Conservation (phyloP, 169 alveolate genomes). For the Eimeria mitis region DNA sequence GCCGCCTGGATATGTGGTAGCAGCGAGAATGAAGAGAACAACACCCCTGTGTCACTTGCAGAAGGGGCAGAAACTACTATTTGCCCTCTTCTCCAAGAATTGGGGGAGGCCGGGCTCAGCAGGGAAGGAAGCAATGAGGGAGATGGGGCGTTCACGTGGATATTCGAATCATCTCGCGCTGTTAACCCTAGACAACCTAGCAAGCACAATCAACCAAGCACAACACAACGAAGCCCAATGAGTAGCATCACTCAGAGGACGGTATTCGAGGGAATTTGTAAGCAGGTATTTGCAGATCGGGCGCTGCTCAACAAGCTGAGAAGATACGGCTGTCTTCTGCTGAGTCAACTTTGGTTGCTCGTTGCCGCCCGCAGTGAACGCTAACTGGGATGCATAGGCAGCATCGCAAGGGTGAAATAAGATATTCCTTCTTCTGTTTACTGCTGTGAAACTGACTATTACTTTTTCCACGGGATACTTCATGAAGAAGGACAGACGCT, state of each 20-base stretch:
- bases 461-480: neutral
- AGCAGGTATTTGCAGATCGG: neutral
- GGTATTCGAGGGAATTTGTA: neutral
- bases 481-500: constrained; percentile 3
- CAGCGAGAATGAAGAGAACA: neutral
- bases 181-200: neutral
- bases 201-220: neutral
- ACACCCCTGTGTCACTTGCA: neutral
- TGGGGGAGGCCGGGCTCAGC: neutral
- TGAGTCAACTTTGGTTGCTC: neutral
- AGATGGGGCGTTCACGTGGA: neutral
- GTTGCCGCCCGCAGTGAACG: neutral
- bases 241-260: neutral
- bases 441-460: neutral
- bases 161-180: neutral
- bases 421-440: neutral
- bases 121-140: neutral
- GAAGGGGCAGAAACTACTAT: neutral
- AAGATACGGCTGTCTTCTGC: neutral
- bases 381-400: neutral
- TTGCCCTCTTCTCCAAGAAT: constrained; percentile 12
- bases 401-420: neutral
- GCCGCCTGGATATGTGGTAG: constrained; percentile 16
- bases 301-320: neutral
- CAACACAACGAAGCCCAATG: neutral